These are phyloP conservation scores for Candida pini DNA, from an alignment of 805 yeast species.

Conservation along the genomic window DNA sequence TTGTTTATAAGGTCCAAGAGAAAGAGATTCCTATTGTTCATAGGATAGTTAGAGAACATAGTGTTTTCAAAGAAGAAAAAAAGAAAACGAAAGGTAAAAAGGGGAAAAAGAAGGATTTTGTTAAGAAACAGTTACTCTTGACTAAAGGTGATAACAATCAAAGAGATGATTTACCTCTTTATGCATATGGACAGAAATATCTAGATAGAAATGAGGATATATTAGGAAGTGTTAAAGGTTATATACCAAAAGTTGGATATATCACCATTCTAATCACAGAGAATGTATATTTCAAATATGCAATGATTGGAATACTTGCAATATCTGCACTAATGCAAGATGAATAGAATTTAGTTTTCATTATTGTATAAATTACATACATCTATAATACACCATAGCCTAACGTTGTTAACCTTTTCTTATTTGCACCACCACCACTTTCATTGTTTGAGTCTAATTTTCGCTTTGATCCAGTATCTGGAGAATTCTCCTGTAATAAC, in stretches of 20 bases:
- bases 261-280: slow-evolving; percentile 89
- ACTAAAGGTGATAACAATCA: slow-evolving; percentile 98
- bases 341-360: slow-evolving; percentile 32
- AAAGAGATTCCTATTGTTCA: slow-evolving; percentile 94
- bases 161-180: slow-evolving; percentile 82
- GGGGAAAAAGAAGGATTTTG: slow-evolving; percentile 4
- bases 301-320: slow-evolving; percentile 69
- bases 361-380: neutral
- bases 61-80: slow-evolving; percentile 22
- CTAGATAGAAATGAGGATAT: slow-evolving; percentile 73
- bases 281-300: slow-evolving; percentile 74
- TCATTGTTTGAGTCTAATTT: slow-evolving; percentile 5
- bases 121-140: slow-evolving; percentile 53
- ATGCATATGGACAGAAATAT: slow-evolving; percentile 70
- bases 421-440: slow-evolving; percentile 7
- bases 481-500: slow-evolving; percentile 10
- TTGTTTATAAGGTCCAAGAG: slow-evolving; percentile 79
- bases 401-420: slow-evolving; percentile 18
- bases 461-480: slow-evolving; percentile 5
- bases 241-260: slow-evolving; percentile 85
- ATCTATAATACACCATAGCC: slow-evolving; percentile 20
- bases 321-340: slow-evolving; percentile 58
- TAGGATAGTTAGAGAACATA: slow-evolving; percentile 85
- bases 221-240: slow-evolving; percentile 89
- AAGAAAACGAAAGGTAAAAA: slow-evolving; percentile 13